Evolutionary conservation across 1,284 basidiomycete genomes (phyloP).

Genomic region (Hemileia vastatrix): DNA sequence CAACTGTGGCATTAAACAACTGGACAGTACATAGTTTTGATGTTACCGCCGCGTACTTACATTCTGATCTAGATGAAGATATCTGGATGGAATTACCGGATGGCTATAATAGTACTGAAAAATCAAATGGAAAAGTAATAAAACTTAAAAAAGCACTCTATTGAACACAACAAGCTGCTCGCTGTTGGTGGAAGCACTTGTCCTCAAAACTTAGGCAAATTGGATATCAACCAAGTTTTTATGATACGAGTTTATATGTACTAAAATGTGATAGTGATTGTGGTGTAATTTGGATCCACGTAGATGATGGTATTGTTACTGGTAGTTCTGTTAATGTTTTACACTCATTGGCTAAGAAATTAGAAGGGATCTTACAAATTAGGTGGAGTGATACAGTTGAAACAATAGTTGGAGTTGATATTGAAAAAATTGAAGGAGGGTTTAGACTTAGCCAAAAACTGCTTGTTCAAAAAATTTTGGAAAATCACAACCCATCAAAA

Average conservation of each 20-base stretch:
- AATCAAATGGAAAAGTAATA: too few species aligned
- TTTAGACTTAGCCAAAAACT: neutral
- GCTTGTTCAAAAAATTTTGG: too few species aligned
- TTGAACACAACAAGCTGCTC: neutral
- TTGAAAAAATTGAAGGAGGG: neutral
- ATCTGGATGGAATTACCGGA: too few species aligned
- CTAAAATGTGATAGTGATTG: neutral
- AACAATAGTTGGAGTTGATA: neutral
- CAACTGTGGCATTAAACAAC: too few species aligned
- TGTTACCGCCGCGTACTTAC: too few species aligned
- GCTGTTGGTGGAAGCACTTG: conserved; percentile 14
- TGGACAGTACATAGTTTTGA: too few species aligned
- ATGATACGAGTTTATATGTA: neutral
- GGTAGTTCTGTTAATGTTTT: neutral
- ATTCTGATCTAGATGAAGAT: too few species aligned
- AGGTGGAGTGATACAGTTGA: neutral
- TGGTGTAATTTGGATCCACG: conserved; percentile 1
- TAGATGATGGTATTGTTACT: neutral
- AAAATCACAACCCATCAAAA: too few species aligned
- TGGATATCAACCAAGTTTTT: neutral
- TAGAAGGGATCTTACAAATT: neutral
- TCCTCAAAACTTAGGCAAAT: too few species aligned
- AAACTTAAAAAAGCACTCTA: conserved; percentile 1
- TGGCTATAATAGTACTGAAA: too few species aligned
- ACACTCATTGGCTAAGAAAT: neutral